Base-by-base conservation (phyloP, 257 asterid species). In the Asclepias syriaca region DNA sequence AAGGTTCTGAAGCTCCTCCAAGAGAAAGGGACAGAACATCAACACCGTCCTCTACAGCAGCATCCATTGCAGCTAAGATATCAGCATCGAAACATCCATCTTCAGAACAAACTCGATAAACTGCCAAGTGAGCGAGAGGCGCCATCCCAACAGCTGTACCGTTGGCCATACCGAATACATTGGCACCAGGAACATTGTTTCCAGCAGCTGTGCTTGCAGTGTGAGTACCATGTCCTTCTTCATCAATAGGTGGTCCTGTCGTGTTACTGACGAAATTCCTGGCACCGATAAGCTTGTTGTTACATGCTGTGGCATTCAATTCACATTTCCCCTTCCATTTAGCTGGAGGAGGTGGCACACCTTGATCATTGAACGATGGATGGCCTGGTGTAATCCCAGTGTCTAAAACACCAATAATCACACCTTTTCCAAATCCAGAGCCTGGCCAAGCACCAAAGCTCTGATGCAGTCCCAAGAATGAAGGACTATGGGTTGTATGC, bases 171-270 rank as follows among this genome's bases (percentile, higher is more conserved):
- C 88, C 89, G 6, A 77, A 79, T 0, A 78, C 61, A 61, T 72
- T 83, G 2, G 86, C 87, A 5, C 84, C 81, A 19, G 53, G 0
- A 39, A 84, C 89, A 7, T 78, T 77, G 40, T 40, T 75, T 5
- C 92, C 92, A 0, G 85, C 92, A 6, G 89, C 89, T 3, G 84
- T 87, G 77, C 92, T 73, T 0, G 92, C 80, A 0, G 89, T 85
- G 77, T 85, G 88, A 8, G 87, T 68, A 5, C 72, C 72, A 29
- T 78, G 82, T 66, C 82, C 79, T 58, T 65, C 72, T 1, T 24
- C 50, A 68, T 86, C 90, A 12, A 68, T 34, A 0, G 88, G 81
- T 5, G 70, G 78, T 37, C 51, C 74, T 5, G 66, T 51, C n/a
- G 71, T 54, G n/a, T 67, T 77, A 10, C 79, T 13, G 19, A 75